Evolutionary conservation across 257 asterid genomes (phyloP), one percentile per base, ranked within the genome.

Genomic region (Euphrasia confusa): DNA sequence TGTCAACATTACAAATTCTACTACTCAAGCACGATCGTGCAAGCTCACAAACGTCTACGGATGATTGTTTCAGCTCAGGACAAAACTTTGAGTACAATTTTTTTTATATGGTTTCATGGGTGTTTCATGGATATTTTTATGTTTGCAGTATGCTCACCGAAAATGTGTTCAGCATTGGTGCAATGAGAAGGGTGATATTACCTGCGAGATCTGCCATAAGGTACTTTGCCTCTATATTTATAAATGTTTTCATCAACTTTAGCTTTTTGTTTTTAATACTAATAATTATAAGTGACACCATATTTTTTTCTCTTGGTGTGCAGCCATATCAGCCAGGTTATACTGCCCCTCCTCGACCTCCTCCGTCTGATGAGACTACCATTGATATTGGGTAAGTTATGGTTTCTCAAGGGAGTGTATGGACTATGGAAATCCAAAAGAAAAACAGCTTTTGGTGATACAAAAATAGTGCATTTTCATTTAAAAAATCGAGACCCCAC

Each of bases 141-240:
- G 11, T 74, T 61, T 77, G 70, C 77, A 79, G 85, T 77, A 77
- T 78, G 93, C 97, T 68, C 99, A 92, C 75, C 81, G 97, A 67
- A 83, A 87, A 77, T 92, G 99, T 63, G 96, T 92, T 72, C 99
- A 92, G 68, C 81, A 84, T 73, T 92, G 99, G 99, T 92, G 99
- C 81, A 78, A 92, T 64, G 99, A 92, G 82, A 92, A 92, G 86
- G 99, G 99, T 28, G 99, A 92, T 80, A 89, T 66, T 70, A 92
- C 75, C 65, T 92, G 99, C 75, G 99, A 92, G 77, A 92, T 92
- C 63, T 92, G 99, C 65, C 97, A 89, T 75, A 86, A 84, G 97
- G 99, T 88, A 14, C 18, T 50, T 50, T 49, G 26, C 24, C 24
- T 49, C 17, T 12, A 7, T 12, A 7, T 49, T 6, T 12, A 15